Conservation (phyloP, 352 stramenopile genomes). For the Plasmopara halstedii region DNA sequence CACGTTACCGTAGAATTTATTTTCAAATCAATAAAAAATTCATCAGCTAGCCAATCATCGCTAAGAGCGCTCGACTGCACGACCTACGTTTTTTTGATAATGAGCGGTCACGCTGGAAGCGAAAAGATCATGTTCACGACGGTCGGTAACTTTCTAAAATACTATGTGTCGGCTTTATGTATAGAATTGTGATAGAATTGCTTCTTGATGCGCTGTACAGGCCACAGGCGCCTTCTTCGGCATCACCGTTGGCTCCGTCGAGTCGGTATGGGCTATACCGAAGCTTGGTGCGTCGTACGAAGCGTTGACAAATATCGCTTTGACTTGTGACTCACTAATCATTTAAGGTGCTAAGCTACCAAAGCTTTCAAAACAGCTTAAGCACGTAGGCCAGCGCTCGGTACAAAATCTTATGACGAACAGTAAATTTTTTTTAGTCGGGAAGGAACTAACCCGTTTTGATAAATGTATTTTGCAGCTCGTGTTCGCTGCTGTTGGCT, state of each 20-base stretch:
- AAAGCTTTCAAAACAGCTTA: constrained; percentile 74
- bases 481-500: constrained; percentile 58
- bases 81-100: constrained; percentile 22
- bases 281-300: constrained; percentile 56
- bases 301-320: neutral
- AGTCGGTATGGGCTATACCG: constrained; percentile 84
- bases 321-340: neutral
- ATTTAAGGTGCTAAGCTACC: constrained; percentile 59
- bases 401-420: constrained; percentile 18
- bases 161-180: too few relatives aligned
- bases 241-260: constrained; percentile 55
- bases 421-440: neutral
- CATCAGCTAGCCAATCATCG: too few relatives aligned
- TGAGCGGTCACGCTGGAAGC: constrained; percentile 51
- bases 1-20: constrained; percentile 1
- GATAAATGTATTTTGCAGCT: constrained; percentile 26
- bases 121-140: constrained; percentile 78
- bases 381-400: constrained; percentile 68
- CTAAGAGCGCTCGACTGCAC: too few relatives aligned
- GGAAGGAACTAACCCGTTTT: neutral
- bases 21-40: neutral
- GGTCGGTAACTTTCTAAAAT: constrained; percentile 21
- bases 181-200: too few relatives aligned
- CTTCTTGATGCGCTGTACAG: constrained; percentile 27
- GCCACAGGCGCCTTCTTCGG: constrained; percentile 74